Evolutionary conservation across 106 monocot genomes (phyloP).

Genomic region (Dendrobium catenatum): DNA sequence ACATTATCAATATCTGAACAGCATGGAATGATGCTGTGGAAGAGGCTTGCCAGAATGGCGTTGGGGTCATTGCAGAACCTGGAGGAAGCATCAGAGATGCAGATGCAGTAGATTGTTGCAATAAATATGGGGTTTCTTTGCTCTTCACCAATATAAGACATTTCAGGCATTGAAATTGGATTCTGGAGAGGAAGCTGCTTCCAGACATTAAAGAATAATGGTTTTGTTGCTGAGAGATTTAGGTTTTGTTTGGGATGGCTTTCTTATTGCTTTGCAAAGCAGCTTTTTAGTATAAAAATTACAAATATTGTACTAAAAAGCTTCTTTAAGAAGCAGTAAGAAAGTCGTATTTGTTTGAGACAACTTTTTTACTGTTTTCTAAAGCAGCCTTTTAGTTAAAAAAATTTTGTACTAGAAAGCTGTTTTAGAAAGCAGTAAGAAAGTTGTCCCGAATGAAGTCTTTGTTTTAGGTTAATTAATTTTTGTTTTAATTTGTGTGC

Average conservation of each 20-base stretch:
- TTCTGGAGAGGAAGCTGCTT: constrained; percentile 2
- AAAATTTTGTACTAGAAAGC: too few species aligned
- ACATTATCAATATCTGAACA: constrained; percentile 15
- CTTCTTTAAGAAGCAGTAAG: too few species aligned
- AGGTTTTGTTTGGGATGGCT: too few species aligned
- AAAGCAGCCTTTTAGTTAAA: too few species aligned
- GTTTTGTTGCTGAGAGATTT: too few species aligned
- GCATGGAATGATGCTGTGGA: constrained; percentile 98
- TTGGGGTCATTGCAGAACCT: constrained; percentile 75
- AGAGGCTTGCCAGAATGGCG: constrained; percentile 85
- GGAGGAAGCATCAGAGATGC: constrained; percentile 86
- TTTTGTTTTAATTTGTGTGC: background rate
- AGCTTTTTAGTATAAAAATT: too few species aligned
- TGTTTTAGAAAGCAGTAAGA: too few species aligned
- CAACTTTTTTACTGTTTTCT: too few species aligned
- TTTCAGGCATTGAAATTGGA: constrained; percentile 64
- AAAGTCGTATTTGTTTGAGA: too few species aligned
- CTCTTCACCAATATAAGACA: constrained; percentile 84
- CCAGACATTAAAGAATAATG: background rate
- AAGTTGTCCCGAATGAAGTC: too few species aligned
- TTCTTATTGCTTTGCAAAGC: too few species aligned
- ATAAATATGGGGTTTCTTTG: constrained; percentile 88
- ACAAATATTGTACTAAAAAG: too few species aligned
- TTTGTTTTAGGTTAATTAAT: background rate
- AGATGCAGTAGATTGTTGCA: constrained; percentile 89